These are phyloP conservation scores for Aegilops umbellulata DNA, from an alignment of 176 grass and related monocot genomes.

Conservation along the genomic window DNA sequence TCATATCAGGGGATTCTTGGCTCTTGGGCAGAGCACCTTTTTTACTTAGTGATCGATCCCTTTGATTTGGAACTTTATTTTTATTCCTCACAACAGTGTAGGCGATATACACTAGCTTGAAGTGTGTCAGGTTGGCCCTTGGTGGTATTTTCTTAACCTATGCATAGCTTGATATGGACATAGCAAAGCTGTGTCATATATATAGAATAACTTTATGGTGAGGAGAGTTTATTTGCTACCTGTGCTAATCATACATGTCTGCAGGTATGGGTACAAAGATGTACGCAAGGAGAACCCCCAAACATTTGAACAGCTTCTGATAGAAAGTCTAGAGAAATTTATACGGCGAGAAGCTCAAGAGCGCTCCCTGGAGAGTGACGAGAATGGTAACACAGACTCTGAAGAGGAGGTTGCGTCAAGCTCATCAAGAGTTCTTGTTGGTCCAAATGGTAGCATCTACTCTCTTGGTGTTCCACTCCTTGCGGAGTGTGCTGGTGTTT, in stretches of 20 bases:
- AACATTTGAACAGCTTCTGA: constrained; percentile 83
- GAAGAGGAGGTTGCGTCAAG: constrained; percentile 51
- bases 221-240: not conserved
- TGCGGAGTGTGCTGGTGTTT: constrained; percentile 21
- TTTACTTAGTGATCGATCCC: too few relatives aligned
- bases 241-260: constrained; percentile 31
- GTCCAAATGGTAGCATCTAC: constrained; percentile 64
- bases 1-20: not conserved
- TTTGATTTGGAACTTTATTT: too few relatives aligned
- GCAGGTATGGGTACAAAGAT: constrained; percentile 97
- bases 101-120: too few relatives aligned
- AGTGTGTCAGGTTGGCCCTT: too few relatives aligned
- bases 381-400: constrained; percentile 55
- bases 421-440: constrained; percentile 65
- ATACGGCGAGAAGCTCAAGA: constrained; percentile 92
- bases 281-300: constrained; percentile 79
- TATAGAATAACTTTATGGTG: not conserved
- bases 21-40: not conserved
- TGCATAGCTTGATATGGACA: not conserved
- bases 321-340: constrained; percentile 91
- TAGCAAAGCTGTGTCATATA: not conserved
- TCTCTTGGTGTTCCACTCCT: constrained; percentile 67
- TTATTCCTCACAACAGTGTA: too few relatives aligned
- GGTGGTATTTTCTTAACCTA: not conserved
- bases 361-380: constrained; percentile 81